A percentile compares a stretch with the other conserved stretches of the same genome.
These are phyloP conservation scores for Elaeis guineensis DNA, from an alignment of 176 grass and related monocot species.

Conservation along the genomic window DNA sequence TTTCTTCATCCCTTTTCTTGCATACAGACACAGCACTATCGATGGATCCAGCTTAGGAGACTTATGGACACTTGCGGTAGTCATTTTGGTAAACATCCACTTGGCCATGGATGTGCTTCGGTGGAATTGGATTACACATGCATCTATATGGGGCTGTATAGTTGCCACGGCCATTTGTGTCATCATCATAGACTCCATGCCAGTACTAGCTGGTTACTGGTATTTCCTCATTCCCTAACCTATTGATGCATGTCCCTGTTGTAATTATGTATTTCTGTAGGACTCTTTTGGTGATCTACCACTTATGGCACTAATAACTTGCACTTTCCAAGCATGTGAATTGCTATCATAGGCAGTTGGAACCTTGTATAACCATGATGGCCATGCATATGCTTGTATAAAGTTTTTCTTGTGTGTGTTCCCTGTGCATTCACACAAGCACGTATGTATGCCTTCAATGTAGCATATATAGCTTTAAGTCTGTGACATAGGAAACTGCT, in stretches of 20 bases:
- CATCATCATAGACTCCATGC: slow-evolving; percentile 73
- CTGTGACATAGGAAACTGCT: neutral
- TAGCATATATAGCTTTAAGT: neutral
- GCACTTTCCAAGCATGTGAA: no score
- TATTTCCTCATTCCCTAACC: slow-evolving; percentile 21
- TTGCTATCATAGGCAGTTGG: no score
- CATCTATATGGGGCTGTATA: slow-evolving; percentile 85
- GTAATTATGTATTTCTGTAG: no score
- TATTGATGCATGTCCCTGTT: no score
- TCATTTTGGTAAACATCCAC: slow-evolving; percentile 92
- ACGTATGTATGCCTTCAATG: no score
- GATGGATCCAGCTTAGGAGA: slow-evolving; percentile 75
- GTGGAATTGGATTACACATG: slow-evolving; percentile 89
- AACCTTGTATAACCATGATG: no score
- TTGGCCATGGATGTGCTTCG: slow-evolving; percentile 79
- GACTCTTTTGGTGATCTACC: no score
- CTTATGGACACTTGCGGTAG: slow-evolving; percentile 66
- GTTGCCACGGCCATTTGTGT: slow-evolving; percentile 76
- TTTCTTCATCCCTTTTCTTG: slow-evolving; percentile 87
- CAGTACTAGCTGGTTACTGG: slow-evolving; percentile 73
- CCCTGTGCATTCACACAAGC: no score
- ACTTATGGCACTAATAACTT: no score
- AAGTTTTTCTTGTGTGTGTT: no score
- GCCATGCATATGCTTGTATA: no score
- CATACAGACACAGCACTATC: slow-evolving; percentile 61